Evolutionary conservation across 768 basidiomycete species (phyloP), one percentile per base, ranked within the genome.

Genomic region (Tylopilus sp.): DNA sequence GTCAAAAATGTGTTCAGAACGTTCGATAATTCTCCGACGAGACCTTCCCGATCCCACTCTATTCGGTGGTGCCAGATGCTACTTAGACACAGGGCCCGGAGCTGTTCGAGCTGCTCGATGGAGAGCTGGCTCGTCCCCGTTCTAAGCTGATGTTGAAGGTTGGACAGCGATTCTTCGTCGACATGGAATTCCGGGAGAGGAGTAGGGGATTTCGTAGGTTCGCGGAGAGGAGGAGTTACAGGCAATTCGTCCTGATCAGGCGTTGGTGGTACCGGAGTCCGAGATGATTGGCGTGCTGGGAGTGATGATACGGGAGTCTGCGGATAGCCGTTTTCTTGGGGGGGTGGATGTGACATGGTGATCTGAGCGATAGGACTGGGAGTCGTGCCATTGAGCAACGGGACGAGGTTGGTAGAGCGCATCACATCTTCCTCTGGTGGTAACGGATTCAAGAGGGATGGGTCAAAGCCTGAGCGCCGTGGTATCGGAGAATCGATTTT

Each of bases 61-160:
- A 74, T 72, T 31, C 94, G 72, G 55, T 81, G 83, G 25, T 81
- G 74, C 95, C 95, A 99, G n/a, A 98, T 77, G 44, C 74, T 74
- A 38, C 83, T 82, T 22, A 94, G 79, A 59, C 84, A 87, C 3
- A 79, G 82, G 8, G 97, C 95, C 6, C 97, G 82, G 6, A 99
- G 76, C 68, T 98, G 94, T 65, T 98, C 97, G 6, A 99, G 79
- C 64, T 95, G 84, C 64, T 99, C 97, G 44, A 98, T 77, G 22
- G 76, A 89, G 39, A 98, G 72, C 0, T 63, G 64, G 6, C 53
- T 64, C 1, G 95, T 97, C 40, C 65, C 65, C 17, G 78, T 71
- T 31, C 70, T 70, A 23, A 98, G 65, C 40, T 73, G 68, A 3
- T 64, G 40, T 50, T 73, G 69, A 0, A 98, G 77, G 10, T 75